Percentiles rank a stretch among this genome's conserved stretches.
Conservation (phyloP, 2,329 filamentous ascomycete species). For the Curvularia verruculosa region DNA sequence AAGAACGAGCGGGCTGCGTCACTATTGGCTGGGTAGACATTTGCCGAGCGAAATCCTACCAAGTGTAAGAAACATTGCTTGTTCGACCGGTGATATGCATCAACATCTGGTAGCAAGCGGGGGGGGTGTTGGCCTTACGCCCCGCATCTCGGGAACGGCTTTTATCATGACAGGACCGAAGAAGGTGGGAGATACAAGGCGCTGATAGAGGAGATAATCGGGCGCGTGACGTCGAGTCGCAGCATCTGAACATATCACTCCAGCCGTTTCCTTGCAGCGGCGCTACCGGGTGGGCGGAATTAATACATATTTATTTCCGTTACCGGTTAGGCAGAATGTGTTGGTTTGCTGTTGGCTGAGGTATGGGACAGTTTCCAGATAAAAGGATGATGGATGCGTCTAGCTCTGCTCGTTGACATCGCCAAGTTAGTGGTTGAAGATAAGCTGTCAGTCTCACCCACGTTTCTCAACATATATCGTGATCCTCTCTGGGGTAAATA, state of each 20-base stretch:
- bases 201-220: not conserved
- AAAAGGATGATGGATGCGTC: conserved; percentile 1
- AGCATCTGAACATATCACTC: too few relatives aligned
- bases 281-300: too few relatives aligned
- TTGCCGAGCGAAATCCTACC: not conserved
- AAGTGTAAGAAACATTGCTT: not conserved
- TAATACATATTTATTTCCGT: too few relatives aligned
- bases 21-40: not conserved
- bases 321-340: too few relatives aligned
- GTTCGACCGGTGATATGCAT: not conserved
- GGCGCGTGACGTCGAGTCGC: too few relatives aligned
- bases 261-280: too few relatives aligned
- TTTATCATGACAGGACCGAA: not conserved
- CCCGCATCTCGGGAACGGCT: not conserved
- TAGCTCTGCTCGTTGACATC: conserved; percentile 9
- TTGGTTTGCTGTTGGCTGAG: too few relatives aligned
- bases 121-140: not conserved
- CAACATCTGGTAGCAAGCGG: not conserved
- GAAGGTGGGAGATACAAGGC: not conserved
- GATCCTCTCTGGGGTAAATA: not conserved
- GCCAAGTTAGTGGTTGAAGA: not conserved
- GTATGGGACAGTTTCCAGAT: not conserved
- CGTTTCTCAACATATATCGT: not conserved
- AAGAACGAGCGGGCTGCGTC: not conserved
- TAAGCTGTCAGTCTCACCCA: not conserved